A percentile compares a stretch with the other conserved stretches of the same genome.
phyloP scores from a whole-genome alignment of 805 yeast species.

The Peterozyma toletana region DNA sequence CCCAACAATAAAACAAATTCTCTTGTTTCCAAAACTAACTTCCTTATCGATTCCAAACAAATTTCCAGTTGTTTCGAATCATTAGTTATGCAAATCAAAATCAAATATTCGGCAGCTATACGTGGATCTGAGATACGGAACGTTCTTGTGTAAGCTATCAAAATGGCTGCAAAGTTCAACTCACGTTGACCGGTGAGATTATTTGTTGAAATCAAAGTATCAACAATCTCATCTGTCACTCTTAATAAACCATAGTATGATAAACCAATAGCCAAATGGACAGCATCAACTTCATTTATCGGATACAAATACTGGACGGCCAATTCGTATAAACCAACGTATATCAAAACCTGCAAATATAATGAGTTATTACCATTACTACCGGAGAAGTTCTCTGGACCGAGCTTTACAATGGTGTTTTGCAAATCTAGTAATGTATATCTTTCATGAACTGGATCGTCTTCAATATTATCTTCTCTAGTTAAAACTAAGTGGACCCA shows the following conservation, averaged over 20 bases:
- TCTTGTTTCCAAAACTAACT: conserved; percentile 77
- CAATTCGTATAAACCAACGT: conserved; percentile 75
- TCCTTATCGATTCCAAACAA: conserved; percentile 75
- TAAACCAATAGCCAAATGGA: conserved; percentile 80
- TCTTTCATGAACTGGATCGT: conserved; percentile 55
- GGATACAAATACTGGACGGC: conserved; percentile 63
- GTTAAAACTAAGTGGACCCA: conserved; percentile 86
- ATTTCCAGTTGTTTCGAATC: conserved; percentile 26
- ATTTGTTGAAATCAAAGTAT: conserved; percentile 29
- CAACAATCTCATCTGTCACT: conserved; percentile 26
- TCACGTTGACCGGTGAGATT: conserved; percentile 10
- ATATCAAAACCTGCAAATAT: conserved; percentile 66
- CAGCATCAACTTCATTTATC: conserved; percentile 75
- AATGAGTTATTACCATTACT: conserved; percentile 53
- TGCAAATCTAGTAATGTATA: conserved; percentile 74
- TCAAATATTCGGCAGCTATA: conserved; percentile 85
- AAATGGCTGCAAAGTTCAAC: conserved; percentile 48
- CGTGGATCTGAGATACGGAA: conserved; percentile 84
- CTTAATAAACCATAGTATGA: conserved; percentile 65
- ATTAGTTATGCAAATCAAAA: conserved; percentile 57
- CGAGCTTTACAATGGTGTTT: conserved; percentile 60
- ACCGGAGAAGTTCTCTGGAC: conserved; percentile 61
- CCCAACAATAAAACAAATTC: conserved; percentile 81
- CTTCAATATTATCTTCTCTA: conserved; percentile 41
- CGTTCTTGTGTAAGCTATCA: conserved; percentile 76